Evolutionary conservation across 805 yeast species (phyloP), one percentile per base, ranked within the genome.

Genomic region (Saccharomycopsis sp.): DNA sequence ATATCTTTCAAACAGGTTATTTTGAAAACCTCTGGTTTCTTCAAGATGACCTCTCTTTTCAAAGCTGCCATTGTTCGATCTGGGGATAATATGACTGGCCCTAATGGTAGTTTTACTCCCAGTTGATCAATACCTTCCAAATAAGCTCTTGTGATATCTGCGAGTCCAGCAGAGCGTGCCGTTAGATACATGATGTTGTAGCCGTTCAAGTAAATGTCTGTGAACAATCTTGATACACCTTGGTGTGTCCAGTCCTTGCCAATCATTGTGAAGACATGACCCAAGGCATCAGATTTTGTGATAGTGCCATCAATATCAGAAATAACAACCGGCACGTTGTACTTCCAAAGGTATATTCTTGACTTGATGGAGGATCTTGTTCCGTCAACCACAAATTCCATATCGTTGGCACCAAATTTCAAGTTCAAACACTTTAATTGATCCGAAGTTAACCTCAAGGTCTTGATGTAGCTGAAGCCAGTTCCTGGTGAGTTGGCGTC

Each of bases 181-280:
- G 98, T 92, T 50, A 92, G 65, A 59, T 92, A 92, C 74, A 92
- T 71, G 39, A 92, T 80, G 55, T 92, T 87, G 65, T 89, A 92
- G 0, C 98, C 97, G 55, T 92, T 92, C 43, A 71, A 63, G 34
- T 70, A 56, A 48, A 92, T 92, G 57, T 92, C 98, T n/a, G 75
- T 76, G 56, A 88, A 92, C 42, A 92, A 63, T 53, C 79, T 78
- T 2, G 96, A 95, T 30, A 92, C 98, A 23, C 98, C 98, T 2
- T 77, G 74, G 58, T 92, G 98, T 0, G 98, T 92, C 98, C 98
- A 92, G 63, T 92, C 98, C 52, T 86, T 74, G 4, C 98, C 98
- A 27, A 92, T 66, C 76, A 89, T 77, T 13, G 92, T 87, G 59
- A 92, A 66, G 2, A 92, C 89, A 60, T 92, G 98, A 2, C 98